phyloP scores from a whole-genome alignment of 352 stramenopile genomes.

The Globisporangium emineosum region DNA sequence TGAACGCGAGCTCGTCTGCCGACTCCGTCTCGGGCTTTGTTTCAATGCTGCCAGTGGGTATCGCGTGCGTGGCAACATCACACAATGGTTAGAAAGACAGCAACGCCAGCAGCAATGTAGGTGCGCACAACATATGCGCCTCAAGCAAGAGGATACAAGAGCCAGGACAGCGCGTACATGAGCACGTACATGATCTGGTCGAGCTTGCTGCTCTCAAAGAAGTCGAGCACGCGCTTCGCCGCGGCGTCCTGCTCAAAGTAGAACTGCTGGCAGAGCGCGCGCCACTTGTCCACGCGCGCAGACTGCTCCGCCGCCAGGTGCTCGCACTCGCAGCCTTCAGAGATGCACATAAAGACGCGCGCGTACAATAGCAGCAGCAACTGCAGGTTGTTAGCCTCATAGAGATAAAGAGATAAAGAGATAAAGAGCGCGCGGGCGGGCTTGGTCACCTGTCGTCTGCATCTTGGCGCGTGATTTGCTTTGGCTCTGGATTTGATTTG shows the following conservation, averaged over 20 bases:
- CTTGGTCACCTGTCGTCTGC: neutral
- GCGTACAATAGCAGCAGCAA: neutral
- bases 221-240: conserved; percentile 65
- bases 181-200: conserved; percentile 56
- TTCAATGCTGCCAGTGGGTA: conserved; percentile 9
- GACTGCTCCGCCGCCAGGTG: conserved; percentile 22
- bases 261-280: conserved; percentile 53
- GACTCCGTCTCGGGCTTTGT: conserved; percentile 11
- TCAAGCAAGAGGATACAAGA: neutral
- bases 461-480: neutral
- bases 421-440: neutral
- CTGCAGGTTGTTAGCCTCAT: neutral
- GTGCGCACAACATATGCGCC: neutral
- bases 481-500: neutral
- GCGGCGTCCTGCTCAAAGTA: conserved; percentile 55
- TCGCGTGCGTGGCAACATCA: too few species aligned
- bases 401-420: neutral
- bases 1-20: conserved; percentile 16
- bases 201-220: conserved; percentile 60
- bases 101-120: neutral
- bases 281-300: conserved; percentile 42
- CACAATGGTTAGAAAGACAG: neutral
- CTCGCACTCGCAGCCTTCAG: conserved; percentile 35
- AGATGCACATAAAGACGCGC: neutral
- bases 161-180: neutral